phyloP scores from a whole-genome alignment of 75 land plant species.

The Sequoiadendron giganteum region DNA sequence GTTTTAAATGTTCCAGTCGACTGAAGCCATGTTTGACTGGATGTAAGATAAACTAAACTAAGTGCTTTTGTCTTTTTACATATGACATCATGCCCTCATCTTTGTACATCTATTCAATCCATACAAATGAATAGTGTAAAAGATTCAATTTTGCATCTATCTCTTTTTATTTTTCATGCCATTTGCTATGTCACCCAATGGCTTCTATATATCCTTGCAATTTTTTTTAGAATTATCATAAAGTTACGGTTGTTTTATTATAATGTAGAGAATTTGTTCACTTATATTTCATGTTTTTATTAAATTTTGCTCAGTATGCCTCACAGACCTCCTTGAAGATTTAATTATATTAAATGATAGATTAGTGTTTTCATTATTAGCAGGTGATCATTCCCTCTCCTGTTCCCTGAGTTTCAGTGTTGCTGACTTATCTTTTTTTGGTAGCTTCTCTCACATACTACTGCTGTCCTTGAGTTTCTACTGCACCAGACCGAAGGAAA shows the following conservation, averaged over 20 bases:
- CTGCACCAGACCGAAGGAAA: conserved; percentile 58
- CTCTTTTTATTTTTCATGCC: neutral
- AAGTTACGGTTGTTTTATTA: neutral
- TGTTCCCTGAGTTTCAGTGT: neutral
- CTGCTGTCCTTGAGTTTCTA: conserved; percentile 82
- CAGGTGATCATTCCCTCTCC: neutral
- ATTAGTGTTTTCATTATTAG: neutral
- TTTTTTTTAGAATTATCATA: neutral
- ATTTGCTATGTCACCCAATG: neutral
- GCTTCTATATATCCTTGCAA: neutral
- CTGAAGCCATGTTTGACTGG: neutral
- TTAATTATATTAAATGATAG: neutral
- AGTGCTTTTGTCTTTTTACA: neutral
- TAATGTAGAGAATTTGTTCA: neutral
- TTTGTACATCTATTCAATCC: neutral
- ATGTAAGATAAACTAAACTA: neutral
- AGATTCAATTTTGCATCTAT: neutral
- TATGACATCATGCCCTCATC: neutral
- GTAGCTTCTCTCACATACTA: conserved; percentile 88
- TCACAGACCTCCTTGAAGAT: neutral
- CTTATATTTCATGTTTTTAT: neutral
- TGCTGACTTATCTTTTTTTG: conserved; percentile 3
- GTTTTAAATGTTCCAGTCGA: neutral
- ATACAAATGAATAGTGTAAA: neutral
- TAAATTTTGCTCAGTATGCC: neutral